Base-by-base conservation (phyloP, 306 rosid genomes). In the Medicago lupulina region DNA sequence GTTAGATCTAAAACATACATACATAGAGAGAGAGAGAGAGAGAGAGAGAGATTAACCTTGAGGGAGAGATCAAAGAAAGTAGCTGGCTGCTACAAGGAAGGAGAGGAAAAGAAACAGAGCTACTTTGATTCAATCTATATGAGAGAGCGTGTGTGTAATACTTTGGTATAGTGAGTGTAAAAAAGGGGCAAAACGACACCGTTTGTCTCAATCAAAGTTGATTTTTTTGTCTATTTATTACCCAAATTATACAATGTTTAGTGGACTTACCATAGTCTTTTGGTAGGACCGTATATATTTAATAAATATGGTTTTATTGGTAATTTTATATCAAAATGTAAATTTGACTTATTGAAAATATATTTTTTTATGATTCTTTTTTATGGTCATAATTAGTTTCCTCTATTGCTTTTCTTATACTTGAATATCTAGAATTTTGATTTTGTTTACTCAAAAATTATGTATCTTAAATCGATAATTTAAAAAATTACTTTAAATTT, bases 11-110 rank as follows among this genome's bases (percentile, higher is more conserved):
- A 8, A 60, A 12, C 60, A 39, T 11, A 21, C 9, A n/a, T n/a
- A n/a, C n/a, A n/a, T n/a, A n/a, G n/a, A n/a, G n/a, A 62, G 57
- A 21, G 23, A 39, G 18, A 60, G 44, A 59, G 79, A 53, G 55
- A 59, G 40, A 55, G 13, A 25, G 49, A 50, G 49, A 74, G 13
- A 61, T 67, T 74, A 11, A 88, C 89, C 88, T 79, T 14, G 50
- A 41, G 74, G 12, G 69, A 55, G 76, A 78, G 67, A 66, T 60
- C 12, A 61, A 61, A 61, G 46, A 69, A 21, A 14, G 81, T 75
- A 75, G 82, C 74, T 65, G 78, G 75, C 55, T 39, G 85, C 88
- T 79, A 83, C 84, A 53, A 79, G 43, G 68, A 53, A 70, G 40
- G 44, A 39, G 82, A 36, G 49, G 38, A 12, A 71, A 1, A 2